Percentiles rank a stretch among this genome's conserved stretches.
Evolutionary conservation across 192 early-diverging fungal genomes (phyloP).

Genomic region (Backusella circina): DNA sequence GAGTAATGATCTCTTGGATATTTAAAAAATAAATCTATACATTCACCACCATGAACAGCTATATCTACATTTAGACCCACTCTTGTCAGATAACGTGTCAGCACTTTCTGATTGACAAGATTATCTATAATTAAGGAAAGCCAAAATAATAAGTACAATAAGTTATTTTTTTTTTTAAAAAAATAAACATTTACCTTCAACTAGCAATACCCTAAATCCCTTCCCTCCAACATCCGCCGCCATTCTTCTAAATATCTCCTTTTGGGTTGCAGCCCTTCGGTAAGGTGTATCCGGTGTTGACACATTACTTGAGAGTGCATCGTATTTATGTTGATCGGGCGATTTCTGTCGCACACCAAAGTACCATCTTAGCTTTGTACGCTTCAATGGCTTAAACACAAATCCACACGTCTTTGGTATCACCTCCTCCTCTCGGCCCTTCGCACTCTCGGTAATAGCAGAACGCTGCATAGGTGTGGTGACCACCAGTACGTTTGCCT

Average conservation of each 20-base stretch:
- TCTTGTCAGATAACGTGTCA: constrained; percentile 41
- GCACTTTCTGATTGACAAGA: constrained; percentile 55
- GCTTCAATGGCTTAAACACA: constrained; percentile 54
- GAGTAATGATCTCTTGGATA: constrained; percentile 43
- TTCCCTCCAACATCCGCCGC: constrained; percentile 43
- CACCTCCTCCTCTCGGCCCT: constrained; percentile 25
- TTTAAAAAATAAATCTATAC: constrained; percentile 40
- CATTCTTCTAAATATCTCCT: constrained; percentile 51
- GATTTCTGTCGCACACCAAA: constrained; percentile 31
- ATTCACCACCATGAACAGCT: constrained; percentile 45
- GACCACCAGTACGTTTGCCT: constrained; percentile 38
- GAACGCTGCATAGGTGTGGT: constrained; percentile 54
- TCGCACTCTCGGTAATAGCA: constrained; percentile 42
- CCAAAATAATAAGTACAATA: background rate
- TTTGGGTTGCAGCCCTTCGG: constrained; percentile 44
- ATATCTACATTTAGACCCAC: constrained; percentile 47
- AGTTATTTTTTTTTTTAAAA: background rate
- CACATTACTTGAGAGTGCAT: background rate
- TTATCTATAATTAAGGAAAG: constrained; percentile 34
- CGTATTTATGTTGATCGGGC: background rate
- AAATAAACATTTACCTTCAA: constrained; percentile 34
- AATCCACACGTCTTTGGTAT: constrained; percentile 43
- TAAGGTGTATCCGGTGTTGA: constrained; percentile 32
- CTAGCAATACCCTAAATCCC: constrained; percentile 47
- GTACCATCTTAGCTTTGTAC: constrained; percentile 45